Conservation (phyloP, 2,329 filamentous ascomycete species). For the Zelopaecilomyces penicillatus region DNA sequence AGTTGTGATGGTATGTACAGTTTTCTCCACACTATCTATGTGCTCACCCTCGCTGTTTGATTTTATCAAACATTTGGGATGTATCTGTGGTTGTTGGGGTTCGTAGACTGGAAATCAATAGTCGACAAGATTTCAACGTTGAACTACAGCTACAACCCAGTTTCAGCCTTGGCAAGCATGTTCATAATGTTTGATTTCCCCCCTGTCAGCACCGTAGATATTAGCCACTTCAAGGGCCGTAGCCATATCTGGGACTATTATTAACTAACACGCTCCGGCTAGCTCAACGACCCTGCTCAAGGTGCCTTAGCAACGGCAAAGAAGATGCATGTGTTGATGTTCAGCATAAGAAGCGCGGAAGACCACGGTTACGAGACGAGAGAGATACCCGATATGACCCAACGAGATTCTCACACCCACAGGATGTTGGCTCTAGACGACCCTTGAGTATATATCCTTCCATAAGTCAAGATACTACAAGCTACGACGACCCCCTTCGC, state of each 20-base stretch:
- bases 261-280: neutral
- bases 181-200: neutral
- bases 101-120: no score
- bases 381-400: conserved; percentile 51
- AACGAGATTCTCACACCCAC: conserved; percentile 35
- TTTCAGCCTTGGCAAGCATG: neutral
- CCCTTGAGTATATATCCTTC: conserved; percentile 44
- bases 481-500: conserved; percentile 39
- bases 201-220: no score
- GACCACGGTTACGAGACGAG: conserved; percentile 69
- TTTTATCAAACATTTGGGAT: no score
- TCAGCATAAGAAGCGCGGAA: conserved; percentile 76
- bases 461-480: conserved; percentile 31
- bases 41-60: neutral
- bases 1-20: conserved; percentile 57
- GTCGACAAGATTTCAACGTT: no score
- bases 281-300: conserved; percentile 70
- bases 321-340: conserved; percentile 75
- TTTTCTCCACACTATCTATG: neutral
- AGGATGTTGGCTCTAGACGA: conserved; percentile 39
- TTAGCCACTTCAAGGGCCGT: no score
- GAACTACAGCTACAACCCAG: no score
- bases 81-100: no score
- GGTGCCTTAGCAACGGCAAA: conserved; percentile 71
- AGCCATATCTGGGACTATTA: no score